A percentile compares a stretch with the other conserved stretches of the same genome.
These are phyloP conservation scores for Ophiocordyceps australis DNA, from an alignment of 2,329 filamentous ascomycete genomes.

Conservation along the genomic window DNA sequence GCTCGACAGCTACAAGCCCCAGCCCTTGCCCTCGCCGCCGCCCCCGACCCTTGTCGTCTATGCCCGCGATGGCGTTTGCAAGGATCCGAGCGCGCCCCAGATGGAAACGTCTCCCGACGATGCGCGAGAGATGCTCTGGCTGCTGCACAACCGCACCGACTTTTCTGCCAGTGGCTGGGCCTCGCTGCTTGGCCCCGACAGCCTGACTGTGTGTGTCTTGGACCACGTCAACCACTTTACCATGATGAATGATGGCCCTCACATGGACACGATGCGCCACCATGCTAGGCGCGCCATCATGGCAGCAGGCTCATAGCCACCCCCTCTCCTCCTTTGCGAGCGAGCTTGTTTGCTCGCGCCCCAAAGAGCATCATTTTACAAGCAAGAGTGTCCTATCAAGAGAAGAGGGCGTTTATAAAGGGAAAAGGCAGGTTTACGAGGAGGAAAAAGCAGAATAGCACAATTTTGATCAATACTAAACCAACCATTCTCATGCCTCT, in stretches of 20 bases:
- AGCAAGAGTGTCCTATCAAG: too few relatives aligned
- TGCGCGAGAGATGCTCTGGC: slow-evolving; percentile 46
- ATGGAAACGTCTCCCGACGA: slow-evolving; percentile 23
- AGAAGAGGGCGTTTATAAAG: too few relatives aligned
- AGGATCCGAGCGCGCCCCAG: slow-evolving; percentile 30
- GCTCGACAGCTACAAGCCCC: slow-evolving; percentile 50
- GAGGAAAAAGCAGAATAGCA: too few relatives aligned
- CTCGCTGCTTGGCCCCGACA: slow-evolving; percentile 23
- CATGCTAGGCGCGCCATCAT: background rate
- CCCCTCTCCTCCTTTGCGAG: too few relatives aligned
- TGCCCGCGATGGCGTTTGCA: slow-evolving; percentile 56
- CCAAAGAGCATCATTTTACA: too few relatives aligned
- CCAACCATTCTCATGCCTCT: too few relatives aligned
- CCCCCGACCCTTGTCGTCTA: slow-evolving; percentile 47
- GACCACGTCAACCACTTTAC: slow-evolving; percentile 56
- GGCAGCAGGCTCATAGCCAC: too few relatives aligned
- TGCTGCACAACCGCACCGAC: slow-evolving; percentile 55
- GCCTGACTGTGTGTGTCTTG: slow-evolving; percentile 51
- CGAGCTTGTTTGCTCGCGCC: too few relatives aligned
- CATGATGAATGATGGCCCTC: slow-evolving; percentile 36
- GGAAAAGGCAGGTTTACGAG: too few relatives aligned
- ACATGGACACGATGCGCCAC: slow-evolving; percentile 1
- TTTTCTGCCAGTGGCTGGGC: slow-evolving; percentile 23
- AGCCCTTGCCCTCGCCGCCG: slow-evolving; percentile 38
- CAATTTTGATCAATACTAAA: too few relatives aligned